A percentile compares a stretch with the other conserved stretches of the same genome.
Conservation (phyloP, 2,329 filamentous ascomycete genomes). For the Colletotrichum sp. region DNA sequence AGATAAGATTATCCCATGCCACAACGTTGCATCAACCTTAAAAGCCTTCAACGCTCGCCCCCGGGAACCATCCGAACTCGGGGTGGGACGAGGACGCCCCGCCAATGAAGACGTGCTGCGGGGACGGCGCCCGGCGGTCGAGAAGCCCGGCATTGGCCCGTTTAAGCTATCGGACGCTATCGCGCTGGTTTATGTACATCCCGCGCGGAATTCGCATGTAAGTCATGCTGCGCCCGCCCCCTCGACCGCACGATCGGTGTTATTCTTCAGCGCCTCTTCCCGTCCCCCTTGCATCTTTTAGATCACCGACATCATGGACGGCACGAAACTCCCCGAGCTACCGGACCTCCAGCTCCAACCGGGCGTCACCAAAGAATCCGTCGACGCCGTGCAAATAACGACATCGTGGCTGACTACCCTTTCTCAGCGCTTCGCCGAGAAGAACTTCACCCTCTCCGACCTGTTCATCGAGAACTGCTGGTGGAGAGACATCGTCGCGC, state of each 20-base stretch:
- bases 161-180: constrained; percentile 8
- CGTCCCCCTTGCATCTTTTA: background rate
- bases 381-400: background rate
- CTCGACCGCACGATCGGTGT: background rate
- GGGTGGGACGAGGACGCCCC: background rate
- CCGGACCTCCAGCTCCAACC: background rate
- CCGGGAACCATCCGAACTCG: background rate
- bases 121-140: background rate
- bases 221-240: background rate
- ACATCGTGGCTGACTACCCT: constrained; percentile 1
- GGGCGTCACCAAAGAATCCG: background rate
- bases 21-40: background rate
- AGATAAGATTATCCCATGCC: background rate
- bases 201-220: background rate
- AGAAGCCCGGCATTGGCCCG: background rate
- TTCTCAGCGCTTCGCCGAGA: background rate
- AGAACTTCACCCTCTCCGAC: constrained; percentile 6
- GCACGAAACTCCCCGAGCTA: background rate
- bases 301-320: background rate
- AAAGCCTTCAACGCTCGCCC: background rate
- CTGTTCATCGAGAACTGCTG: constrained; percentile 30
- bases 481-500: constrained; percentile 30
- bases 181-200: background rate
- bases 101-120: background rate
- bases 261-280: background rate